phyloP scores from a whole-genome alignment of 2,329 filamentous ascomycete genomes.

The Mycosphaerella sp. region DNA sequence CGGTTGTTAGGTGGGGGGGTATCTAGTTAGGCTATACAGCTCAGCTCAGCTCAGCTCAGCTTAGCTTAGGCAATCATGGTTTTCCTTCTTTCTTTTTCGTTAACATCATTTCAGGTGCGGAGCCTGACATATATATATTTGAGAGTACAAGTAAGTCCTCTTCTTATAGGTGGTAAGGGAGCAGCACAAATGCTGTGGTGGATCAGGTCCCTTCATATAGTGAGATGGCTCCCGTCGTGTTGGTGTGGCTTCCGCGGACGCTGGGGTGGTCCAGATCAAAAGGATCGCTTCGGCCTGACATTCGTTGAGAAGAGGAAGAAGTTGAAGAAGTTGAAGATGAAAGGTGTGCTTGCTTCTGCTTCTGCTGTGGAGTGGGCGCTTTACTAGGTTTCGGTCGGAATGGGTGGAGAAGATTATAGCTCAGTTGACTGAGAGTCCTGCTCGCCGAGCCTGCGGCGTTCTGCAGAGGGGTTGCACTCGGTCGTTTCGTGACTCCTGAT shows the following conservation, averaged over 20 bases:
- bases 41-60: no score
- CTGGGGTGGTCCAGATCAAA: slow-evolving; percentile 21
- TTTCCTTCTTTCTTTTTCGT: no score
- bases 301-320: slow-evolving; percentile 10
- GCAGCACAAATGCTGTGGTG: no score
- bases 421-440: slow-evolving; percentile 17
- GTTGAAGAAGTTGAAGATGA: slow-evolving; percentile 15
- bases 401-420: slow-evolving; percentile 12
- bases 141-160: no score
- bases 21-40: no score
- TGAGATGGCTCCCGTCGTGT: no score
- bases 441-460: slow-evolving; percentile 16
- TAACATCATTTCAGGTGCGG: no score
- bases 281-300: slow-evolving; percentile 20
- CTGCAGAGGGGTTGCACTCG: slow-evolving; percentile 15
- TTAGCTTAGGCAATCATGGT: no score
- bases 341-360: slow-evolving; percentile 6
- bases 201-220: no score
- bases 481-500: background rate
- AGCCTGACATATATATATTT: no score
- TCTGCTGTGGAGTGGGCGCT: slow-evolving; percentile 1
- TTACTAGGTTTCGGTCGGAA: slow-evolving; percentile 10
- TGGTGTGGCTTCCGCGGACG: slow-evolving; percentile 5
- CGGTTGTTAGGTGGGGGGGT: no score
- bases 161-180: no score